Evolutionary conservation across 2,329 filamentous ascomycete genomes (phyloP).

Genomic region (Pseudodiploospora longispora): DNA sequence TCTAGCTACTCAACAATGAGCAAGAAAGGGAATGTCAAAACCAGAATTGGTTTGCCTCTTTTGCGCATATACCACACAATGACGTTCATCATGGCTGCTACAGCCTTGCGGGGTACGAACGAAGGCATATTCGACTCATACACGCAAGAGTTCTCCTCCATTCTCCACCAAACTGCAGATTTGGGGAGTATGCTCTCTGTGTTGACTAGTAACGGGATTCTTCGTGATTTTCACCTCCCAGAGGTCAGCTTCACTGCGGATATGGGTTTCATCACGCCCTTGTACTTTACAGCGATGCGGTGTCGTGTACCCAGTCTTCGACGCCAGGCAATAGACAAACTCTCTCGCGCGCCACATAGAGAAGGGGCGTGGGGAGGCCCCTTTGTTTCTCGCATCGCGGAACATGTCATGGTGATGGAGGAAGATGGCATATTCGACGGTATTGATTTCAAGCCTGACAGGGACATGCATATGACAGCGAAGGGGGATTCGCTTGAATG

Average conservation of each 20-base stretch:
- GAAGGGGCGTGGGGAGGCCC: slow-evolving; percentile 18
- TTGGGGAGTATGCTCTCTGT: slow-evolving; percentile 1
- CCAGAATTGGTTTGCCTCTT: slow-evolving; percentile 2
- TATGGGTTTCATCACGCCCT: slow-evolving; percentile 21
- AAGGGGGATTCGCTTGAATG: background rate
- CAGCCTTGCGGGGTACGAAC: slow-evolving; percentile 3
- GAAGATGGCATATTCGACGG: slow-evolving; percentile 4
- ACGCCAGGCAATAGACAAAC: slow-evolving; percentile 15
- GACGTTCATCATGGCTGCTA: slow-evolving; percentile 7
- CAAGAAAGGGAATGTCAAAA: background rate
- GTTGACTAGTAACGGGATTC: background rate
- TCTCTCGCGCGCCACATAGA: slow-evolving; percentile 11
- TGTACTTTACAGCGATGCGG: slow-evolving; percentile 24
- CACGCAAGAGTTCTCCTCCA: background rate
- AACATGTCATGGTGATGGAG: slow-evolving; percentile 9
- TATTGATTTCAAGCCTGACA: background rate
- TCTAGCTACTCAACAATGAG: background rate
- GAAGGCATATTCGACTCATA: slow-evolving; percentile 7
- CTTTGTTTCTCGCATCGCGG: slow-evolving; percentile 11
- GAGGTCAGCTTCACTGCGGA: slow-evolving; percentile 13
- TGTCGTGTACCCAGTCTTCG: slow-evolving; percentile 24
- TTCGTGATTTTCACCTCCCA: background rate
- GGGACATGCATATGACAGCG: background rate
- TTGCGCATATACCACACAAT: slow-evolving; percentile 6
- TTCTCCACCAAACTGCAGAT: slow-evolving; percentile 2